Conservation (phyloP, 2,329 filamentous ascomycete species). For the Penicillium corylophilum region DNA sequence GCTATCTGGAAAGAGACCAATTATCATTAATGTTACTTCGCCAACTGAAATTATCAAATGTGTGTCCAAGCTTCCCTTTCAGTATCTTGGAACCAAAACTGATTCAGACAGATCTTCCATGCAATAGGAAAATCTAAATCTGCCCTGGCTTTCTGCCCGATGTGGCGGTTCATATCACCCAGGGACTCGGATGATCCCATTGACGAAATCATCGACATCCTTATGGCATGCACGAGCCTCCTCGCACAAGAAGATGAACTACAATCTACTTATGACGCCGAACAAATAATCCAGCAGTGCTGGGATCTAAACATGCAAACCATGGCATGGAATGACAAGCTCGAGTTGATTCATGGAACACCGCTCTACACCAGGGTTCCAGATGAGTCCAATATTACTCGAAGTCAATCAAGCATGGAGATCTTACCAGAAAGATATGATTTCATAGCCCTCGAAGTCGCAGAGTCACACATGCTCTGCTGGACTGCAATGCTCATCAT, state of each 20-base stretch:
- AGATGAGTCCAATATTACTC: neutral
- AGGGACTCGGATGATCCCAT: slow-evolving; percentile 1
- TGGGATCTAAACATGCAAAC: slow-evolving; percentile 1
- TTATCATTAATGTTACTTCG: slow-evolving; percentile 12
- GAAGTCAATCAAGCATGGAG: neutral
- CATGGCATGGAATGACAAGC: slow-evolving; percentile 6
- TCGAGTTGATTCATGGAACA: neutral
- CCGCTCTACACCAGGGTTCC: slow-evolving; percentile 4
- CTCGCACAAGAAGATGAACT: slow-evolving; percentile 6
- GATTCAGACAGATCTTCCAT: slow-evolving; percentile 10
- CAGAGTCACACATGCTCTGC: slow-evolving; percentile 14
- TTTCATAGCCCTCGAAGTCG: slow-evolving; percentile 10
- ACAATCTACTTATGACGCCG: neutral
- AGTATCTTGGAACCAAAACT: neutral
- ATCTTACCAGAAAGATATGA: slow-evolving; percentile 9
- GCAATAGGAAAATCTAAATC: slow-evolving; percentile 16
- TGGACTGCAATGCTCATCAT: slow-evolving; percentile 14
- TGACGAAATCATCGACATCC: slow-evolving; percentile 15
- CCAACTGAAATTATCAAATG: slow-evolving; percentile 16
- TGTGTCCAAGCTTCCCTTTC: neutral
- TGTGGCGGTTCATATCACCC: slow-evolving; percentile 7
- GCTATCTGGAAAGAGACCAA: slow-evolving; percentile 6
- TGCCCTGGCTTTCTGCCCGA: slow-evolving; percentile 12
- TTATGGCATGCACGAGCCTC: slow-evolving; percentile 12
- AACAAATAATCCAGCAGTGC: slow-evolving; percentile 1